A percentile compares a stretch with the other conserved stretches of the same genome.
phyloP scores from a whole-genome alignment of 2,329 filamentous ascomycete genomes.

The Hysterium pulicare region DNA sequence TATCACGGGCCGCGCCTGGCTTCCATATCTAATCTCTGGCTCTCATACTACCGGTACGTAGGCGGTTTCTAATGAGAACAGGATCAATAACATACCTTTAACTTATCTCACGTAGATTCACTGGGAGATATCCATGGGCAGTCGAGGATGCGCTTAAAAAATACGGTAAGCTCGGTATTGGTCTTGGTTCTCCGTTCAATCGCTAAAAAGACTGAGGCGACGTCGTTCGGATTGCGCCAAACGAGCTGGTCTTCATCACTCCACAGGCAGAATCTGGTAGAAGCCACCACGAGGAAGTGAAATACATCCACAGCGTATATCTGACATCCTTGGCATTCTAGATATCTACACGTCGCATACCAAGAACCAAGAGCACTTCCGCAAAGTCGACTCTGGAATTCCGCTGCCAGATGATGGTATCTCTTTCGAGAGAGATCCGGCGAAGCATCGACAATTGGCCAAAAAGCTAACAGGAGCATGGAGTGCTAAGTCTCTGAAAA shows the following conservation, averaged over 20 bases:
- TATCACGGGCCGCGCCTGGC: conserved; percentile 6
- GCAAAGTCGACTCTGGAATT: neutral
- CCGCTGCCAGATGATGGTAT: neutral
- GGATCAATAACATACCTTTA: neutral
- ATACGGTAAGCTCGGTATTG: neutral
- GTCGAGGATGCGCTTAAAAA: conserved; percentile 5
- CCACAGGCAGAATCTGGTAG: conserved; percentile 3
- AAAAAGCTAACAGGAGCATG: neutral
- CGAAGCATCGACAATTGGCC: neutral
- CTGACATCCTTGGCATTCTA: neutral
- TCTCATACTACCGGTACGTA: conserved; percentile 7
- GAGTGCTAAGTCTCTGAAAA: neutral
- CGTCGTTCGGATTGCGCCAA: conserved; percentile 10
- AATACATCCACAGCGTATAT: neutral
- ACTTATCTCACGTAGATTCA: neutral
- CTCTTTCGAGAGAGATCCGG: neutral
- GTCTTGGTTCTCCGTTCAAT: neutral
- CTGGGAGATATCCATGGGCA: conserved; percentile 10
- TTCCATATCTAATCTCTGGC: conserved; percentile 7
- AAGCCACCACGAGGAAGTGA: neutral
- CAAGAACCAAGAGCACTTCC: conserved; percentile 9
- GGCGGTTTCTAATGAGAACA: neutral
- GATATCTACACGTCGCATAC: conserved; percentile 7
- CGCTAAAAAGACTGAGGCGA: conserved; percentile 5
- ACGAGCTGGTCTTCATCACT: conserved; percentile 8